Evolutionary conservation across 495 filamentous ascomycete species (phyloP).

Genomic region (Darksidea phi): DNA sequence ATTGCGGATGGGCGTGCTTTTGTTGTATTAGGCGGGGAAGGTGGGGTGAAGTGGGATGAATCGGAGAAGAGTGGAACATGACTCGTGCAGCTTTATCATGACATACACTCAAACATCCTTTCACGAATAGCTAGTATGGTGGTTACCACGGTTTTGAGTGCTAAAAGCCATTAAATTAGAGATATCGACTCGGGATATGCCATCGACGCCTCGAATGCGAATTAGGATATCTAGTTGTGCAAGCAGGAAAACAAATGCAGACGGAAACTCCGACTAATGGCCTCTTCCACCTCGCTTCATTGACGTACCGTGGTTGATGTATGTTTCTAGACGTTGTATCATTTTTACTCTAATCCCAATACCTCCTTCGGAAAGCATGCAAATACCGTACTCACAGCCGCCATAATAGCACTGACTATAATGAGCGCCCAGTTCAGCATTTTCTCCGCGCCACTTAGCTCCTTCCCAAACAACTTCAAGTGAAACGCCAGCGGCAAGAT

Average conservation of each 20-base stretch:
- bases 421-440: slow-evolving; percentile 69
- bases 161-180: too few species aligned
- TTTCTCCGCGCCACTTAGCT: slow-evolving; percentile 66
- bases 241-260: too few species aligned
- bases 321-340: too few species aligned
- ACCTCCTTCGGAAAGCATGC: slow-evolving; percentile 77
- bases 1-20: not conserved
- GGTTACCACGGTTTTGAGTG: too few species aligned
- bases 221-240: too few species aligned
- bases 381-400: slow-evolving; percentile 76
- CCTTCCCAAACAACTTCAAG: slow-evolving; percentile 83
- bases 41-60: slow-evolving; percentile 34
- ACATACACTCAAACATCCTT: too few species aligned
- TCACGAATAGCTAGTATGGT: too few species aligned
- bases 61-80: slow-evolving; percentile 1
- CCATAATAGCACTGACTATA: slow-evolving; percentile 64
- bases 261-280: too few species aligned
- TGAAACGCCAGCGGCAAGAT: slow-evolving; percentile 83
- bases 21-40: slow-evolving; percentile 13
- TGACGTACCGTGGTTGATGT: too few species aligned
- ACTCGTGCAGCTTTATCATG: slow-evolving; percentile 15
- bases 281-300: too few species aligned
- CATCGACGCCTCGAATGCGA: too few species aligned
- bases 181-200: too few species aligned
- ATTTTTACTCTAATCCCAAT: slow-evolving; percentile 15